Base-by-base conservation (phyloP, 108 stramenopile genomes). In the Licmophora abbreviata region DNA sequence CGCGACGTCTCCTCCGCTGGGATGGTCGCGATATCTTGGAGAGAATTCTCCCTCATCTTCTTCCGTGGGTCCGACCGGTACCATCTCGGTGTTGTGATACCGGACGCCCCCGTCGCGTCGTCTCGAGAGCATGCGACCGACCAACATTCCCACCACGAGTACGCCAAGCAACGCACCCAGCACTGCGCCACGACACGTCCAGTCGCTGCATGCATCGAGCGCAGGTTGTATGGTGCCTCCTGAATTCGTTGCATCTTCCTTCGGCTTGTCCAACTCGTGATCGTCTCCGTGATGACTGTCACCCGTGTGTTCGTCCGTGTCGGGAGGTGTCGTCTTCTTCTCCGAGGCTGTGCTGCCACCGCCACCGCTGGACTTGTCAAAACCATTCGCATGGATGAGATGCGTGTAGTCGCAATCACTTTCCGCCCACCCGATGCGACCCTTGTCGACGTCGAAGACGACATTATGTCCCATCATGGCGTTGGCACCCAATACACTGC, bases 381-480 rank as follows among this genome's bases (percentile, higher is more conserved):
- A 48, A 1, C 48, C 48, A 50, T 50, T 20, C 1, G 2, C 26
- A 15, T 23, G 25, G 2, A 60, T 20, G 30, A 60, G 59, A 10
- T 10, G 9, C 8, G 27, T 45, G 38, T 60, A 61, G 25, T 63
- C 47, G 47, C 63, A 63, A 36, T 47, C 31, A 42, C 45, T 48
- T 37, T 56, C 54, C 6, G 63, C 63, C 46, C 44, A 63, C 10
- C 63, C 63, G 22, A 63, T 38, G 35, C 22, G 27, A 11, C 31
- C 11, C 6, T 36, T 35, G 31, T 61, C 55, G 26, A 56, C 33
- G 59, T 97, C 93, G 45, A 98, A 95, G 44, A 83, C 65, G 12
- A 95, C 80, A 70, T 96, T 85, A 59, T 98, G 94, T 40, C 91
- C 93, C 67, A 82, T 79, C 83, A 98, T 95, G 29, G 90, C 71